A percentile compares a stretch with the other conserved stretches of the same genome.
Evolutionary conservation across 2,329 filamentous ascomycete genomes (phyloP).

Genomic region (Akanthomyces dipterigenus): DNA sequence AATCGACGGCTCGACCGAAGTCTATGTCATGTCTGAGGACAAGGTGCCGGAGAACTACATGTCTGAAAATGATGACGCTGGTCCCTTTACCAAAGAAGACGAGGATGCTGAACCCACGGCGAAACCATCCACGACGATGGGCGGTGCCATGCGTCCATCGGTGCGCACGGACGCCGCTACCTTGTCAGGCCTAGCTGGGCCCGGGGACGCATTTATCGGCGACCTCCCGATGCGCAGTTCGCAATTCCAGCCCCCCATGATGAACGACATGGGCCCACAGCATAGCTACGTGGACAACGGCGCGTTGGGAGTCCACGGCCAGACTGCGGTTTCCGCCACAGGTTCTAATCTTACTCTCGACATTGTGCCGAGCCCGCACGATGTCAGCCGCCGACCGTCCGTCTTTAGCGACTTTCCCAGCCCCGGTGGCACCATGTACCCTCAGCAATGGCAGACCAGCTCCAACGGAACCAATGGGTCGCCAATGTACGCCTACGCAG

Average conservation of each 20-base stretch:
- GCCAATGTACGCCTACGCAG: slow-evolving; percentile 39
- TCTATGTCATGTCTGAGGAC: slow-evolving; percentile 47
- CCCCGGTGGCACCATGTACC: slow-evolving; percentile 34
- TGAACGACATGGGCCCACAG: slow-evolving; percentile 36
- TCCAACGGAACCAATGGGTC: slow-evolving; percentile 35
- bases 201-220: slow-evolving; percentile 31
- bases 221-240: slow-evolving; percentile 38
- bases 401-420: slow-evolving; percentile 40
- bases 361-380: slow-evolving; percentile 39
- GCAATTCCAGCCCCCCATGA: slow-evolving; percentile 36
- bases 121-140: slow-evolving; percentile 27
- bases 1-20: slow-evolving; percentile 42
- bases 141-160: slow-evolving; percentile 17
- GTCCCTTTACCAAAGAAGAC: slow-evolving; percentile 35
- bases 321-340: slow-evolving; percentile 27
- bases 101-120: slow-evolving; percentile 32
- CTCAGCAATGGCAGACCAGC: slow-evolving; percentile 37
- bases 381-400: slow-evolving; percentile 39
- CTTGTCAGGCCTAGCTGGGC: slow-evolving; percentile 21
- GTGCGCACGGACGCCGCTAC: slow-evolving; percentile 12
- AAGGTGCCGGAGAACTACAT: slow-evolving; percentile 40
- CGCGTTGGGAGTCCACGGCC: slow-evolving; percentile 28
- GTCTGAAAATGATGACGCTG: slow-evolving; percentile 40
- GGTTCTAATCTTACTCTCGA: slow-evolving; percentile 36
- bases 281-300: slow-evolving; percentile 34